Evolutionary conservation across 148 eudicot species (phyloP), one percentile per base, ranked within the genome.

Genomic region (Tetragonia tetragonoides): DNA sequence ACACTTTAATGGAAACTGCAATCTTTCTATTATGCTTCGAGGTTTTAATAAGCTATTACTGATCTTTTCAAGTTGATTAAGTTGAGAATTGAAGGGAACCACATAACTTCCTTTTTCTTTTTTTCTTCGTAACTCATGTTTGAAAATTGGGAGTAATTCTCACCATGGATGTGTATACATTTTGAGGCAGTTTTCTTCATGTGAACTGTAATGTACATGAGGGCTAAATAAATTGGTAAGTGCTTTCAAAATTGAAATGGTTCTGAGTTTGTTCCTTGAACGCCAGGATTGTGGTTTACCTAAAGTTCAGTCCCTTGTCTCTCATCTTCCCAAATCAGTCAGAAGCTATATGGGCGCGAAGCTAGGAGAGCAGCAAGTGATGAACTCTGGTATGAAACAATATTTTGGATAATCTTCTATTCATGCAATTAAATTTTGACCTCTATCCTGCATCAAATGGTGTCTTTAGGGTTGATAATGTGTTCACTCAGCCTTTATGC

Each of bases 241-340:
- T 49, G 64, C 28, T 60, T 60, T 17, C 64, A 4, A 60, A 60
- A 3, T 53, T 28, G 34, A 46, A 77, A 74, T 68, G 49, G 64
- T 62, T 51, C 63, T 72, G 24, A 75, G 53, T 67, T 54, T 78
- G 68, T 21, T 28, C 73, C 83, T 60, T 83, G 77, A 79, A 83
- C 62, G 60, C 57, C 84, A 95, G 97, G 97, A 93, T 82, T 87
- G 85, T 84, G 85, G 90, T 79, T 82, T 88, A 81, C 79, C 90
- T 74, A 88, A 88, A 67, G 86, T 87, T 73, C 84, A 87, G 73
- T 78, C 84, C 72, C 88, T 95, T 23, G 89, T 95, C 70, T 91
- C 92, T 75, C 77, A 64, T 78, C 93, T 95, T 70, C 97, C 97
- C 53, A 54, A 74, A n/a, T 21, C 91, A 18, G 62, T 95, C 71